Conservation (phyloP, 2,329 filamentous ascomycete genomes). For the Alternaria brassicae region DNA sequence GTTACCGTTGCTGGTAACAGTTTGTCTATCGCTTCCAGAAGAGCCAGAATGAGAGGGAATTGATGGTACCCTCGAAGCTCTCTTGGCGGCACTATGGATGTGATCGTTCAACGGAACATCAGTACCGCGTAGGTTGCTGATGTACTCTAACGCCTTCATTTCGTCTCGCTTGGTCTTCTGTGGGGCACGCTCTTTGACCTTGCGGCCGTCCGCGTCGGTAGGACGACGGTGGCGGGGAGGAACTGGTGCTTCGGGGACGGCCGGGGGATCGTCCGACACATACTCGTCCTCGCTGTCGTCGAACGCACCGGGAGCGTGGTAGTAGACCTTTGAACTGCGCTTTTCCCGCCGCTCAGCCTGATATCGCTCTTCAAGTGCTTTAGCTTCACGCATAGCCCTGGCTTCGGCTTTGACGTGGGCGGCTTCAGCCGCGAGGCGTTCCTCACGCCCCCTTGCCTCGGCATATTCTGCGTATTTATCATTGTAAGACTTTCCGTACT, state of each 20-base stretch:
- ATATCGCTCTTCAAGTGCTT: conserved; percentile 5
- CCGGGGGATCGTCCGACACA: conserved; percentile 8
- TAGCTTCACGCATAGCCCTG: conserved; percentile 1
- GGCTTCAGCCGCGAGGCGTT: not conserved
- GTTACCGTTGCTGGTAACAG: conserved; percentile 37
- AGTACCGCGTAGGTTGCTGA: conserved; percentile 38
- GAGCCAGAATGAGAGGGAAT: conserved; percentile 41
- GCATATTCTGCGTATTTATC: conserved; percentile 19
- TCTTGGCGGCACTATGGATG: conserved; percentile 40
- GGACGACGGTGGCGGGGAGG: conserved; percentile 30
- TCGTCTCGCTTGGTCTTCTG: conserved; percentile 24
- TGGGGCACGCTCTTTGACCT: conserved; percentile 25
- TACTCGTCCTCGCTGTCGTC: conserved; percentile 26
- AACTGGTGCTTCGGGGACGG: conserved; percentile 9
- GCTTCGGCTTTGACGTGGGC: conserved; percentile 3
- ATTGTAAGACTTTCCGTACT: conserved; percentile 28
- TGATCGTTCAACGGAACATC: conserved; percentile 36
- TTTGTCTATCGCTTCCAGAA: conserved; percentile 38
- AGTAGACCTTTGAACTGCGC: conserved; percentile 23
- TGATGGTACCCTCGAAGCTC: conserved; percentile 33
- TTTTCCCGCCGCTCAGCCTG: conserved; percentile 18
- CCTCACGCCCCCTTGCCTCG: not conserved
- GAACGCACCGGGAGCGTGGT: conserved; percentile 18
- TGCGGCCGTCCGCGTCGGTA: conserved; percentile 31
- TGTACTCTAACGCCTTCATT: conserved; percentile 40